phyloP scores from a whole-genome alignment of 441 rosid species.

The Croton laevigatus region DNA sequence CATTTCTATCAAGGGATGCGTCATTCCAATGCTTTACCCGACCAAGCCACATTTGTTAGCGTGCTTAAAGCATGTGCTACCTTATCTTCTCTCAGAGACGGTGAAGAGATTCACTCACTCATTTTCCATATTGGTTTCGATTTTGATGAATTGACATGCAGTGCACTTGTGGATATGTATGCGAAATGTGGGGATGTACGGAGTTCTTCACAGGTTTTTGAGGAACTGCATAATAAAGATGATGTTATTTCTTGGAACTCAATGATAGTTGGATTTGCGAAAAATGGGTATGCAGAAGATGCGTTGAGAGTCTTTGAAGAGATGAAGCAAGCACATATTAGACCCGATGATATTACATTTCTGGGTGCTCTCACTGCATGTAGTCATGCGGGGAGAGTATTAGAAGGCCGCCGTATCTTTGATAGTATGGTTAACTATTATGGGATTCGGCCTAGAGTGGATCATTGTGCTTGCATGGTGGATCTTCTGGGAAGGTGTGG shows the following conservation, averaged over 20 bases:
- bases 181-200: constrained; percentile 84
- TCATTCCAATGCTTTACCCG: constrained; percentile 49
- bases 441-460: constrained; percentile 61
- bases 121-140: constrained; percentile 62
- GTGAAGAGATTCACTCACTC: constrained; percentile 63
- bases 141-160: constrained; percentile 64
- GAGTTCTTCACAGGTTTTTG: constrained; percentile 59
- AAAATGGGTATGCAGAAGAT: constrained; percentile 81
- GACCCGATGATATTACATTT: constrained; percentile 85
- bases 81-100: constrained; percentile 59
- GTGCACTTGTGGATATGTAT: constrained; percentile 89
- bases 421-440: constrained; percentile 57
- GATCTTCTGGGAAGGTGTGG: constrained; percentile 97
- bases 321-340: constrained; percentile 55
- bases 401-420: constrained; percentile 60
- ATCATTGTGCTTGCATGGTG: constrained; percentile 84
- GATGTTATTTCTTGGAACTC: constrained; percentile 84
- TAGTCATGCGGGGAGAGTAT: constrained; percentile 84
- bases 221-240: constrained; percentile 50
- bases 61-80: constrained; percentile 73
- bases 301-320: constrained; percentile 53
- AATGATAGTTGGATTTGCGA: constrained; percentile 84
- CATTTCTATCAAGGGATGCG: constrained; percentile 63
- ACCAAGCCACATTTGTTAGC: constrained; percentile 90
- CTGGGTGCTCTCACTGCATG: constrained; percentile 92